phyloP scores from a whole-genome alignment of 2,329 filamentous ascomycete genomes.

The Cladosporium sp. region DNA sequence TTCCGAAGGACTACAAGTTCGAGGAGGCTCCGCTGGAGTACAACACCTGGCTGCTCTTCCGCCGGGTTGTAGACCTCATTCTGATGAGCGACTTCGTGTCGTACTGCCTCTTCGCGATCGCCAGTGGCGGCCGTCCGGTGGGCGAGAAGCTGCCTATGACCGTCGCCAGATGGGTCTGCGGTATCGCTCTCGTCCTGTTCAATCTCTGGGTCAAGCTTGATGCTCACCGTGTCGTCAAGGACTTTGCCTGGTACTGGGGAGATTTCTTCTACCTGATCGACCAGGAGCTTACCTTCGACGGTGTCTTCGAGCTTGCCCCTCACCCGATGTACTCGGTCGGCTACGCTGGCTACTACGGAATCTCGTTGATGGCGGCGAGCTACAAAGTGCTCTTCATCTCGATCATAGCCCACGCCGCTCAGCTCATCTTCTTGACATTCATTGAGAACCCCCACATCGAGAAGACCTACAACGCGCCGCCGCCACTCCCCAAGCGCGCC shows the following conservation, averaged over 20 bases:
- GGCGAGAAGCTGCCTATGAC: conserved; percentile 67
- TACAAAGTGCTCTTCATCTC: conserved; percentile 97
- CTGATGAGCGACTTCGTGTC: conserved; percentile 98
- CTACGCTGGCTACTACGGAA: conserved; percentile 96
- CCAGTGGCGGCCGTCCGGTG: conserved; percentile 69
- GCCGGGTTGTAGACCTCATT: conserved; percentile 90
- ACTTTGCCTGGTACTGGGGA: conserved; percentile 99
- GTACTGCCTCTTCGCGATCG: conserved; percentile 91
- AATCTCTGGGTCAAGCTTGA: conserved; percentile 99
- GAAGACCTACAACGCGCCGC: conserved; percentile 89
- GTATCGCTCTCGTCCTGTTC: conserved; percentile 76
- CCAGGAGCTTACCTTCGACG: conserved; percentile 95
- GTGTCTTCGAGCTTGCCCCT: conserved; percentile 97
- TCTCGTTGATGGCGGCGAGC: conserved; percentile 95
- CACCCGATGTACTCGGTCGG: conserved; percentile 99
- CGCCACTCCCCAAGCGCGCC: conserved; percentile 46
- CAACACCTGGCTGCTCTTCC: conserved; percentile 97
- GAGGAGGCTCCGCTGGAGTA: conserved; percentile 93
- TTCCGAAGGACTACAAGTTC: conserved; percentile 87
- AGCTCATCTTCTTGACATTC: conserved; percentile 84
- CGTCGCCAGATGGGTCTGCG: conserved; percentile 68
- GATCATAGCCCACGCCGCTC: conserved; percentile 85
- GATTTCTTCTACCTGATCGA: conserved; percentile 99
- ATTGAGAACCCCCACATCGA: conserved; percentile 98
- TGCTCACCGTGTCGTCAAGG: conserved; percentile 94